Evolutionary conservation across 768 basidiomycete genomes (phyloP), one percentile per base, ranked within the genome.

Genomic region (Melanogaster broomeanus): DNA sequence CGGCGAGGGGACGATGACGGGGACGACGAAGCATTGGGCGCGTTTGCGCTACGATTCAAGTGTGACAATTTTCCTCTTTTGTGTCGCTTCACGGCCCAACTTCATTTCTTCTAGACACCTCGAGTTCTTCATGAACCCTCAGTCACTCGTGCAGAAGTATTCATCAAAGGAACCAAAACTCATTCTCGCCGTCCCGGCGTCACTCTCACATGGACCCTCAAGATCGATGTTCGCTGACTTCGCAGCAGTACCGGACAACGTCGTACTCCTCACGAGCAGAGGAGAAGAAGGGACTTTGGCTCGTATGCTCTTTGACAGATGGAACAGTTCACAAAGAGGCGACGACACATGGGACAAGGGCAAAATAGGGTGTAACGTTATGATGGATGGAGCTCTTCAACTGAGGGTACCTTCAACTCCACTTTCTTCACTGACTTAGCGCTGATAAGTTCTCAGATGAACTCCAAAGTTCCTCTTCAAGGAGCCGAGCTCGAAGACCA

Each of bases 151-250:
- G 41, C 83, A 90, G 53, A 85, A 83, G 10, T 90, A 94, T 61
- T 90, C 92, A 0, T 88, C 90, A 3, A 86, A 88, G 57, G 84
- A 90, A 51, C 93, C 97, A 0, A 98, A 98, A 65, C 80, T 98
- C 45, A 91, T 99, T 54, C 79, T 99, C 15, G 93, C 94, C 0
- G 88, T 96, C 24, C 97, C 97, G 2, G 87, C 92, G 1, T 92
- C 92, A 4, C 77, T 99, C 42, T 95, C 93, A 0, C 90, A 98
- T 61, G 96, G 96, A 2, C 87, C 91, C 9, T 95, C 94, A 1
- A 83, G 97, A 40, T 77, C 82, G 30, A 69, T 98, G 4, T 98
- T 99, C 66, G 79, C 84, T 15, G 83, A 92, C 46, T 94, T 98
- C 70, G 93, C 93, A 4, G 77, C 83, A 7, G 79, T 87, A 5